Evolutionary conservation across 2,329 filamentous ascomycete species (phyloP), one percentile per base, ranked within the genome.

Genomic region (Metarhizium guizhouense): DNA sequence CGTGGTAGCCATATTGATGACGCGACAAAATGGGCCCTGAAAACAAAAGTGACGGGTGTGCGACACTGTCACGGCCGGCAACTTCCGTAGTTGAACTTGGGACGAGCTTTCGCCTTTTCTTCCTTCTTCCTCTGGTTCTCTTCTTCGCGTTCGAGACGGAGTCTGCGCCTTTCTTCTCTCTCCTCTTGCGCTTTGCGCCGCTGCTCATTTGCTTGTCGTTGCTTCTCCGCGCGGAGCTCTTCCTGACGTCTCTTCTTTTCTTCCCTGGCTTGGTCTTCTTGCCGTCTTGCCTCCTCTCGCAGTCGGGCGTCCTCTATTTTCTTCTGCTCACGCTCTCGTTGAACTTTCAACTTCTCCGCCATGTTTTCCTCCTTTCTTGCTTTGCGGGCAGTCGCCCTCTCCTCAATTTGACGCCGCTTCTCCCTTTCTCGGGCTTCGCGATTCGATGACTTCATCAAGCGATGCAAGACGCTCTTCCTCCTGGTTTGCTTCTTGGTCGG

Each of bases 371-470:
- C 55, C 48, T 51, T 56, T 14, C 53, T 43, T 2, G 47, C 51
- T 51, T 51, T 47, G 32, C 47, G 53, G 5, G 50, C 56, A 6
- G 55, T 56, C 6, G 52, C 57, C 52, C 57, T 64, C 38, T 62
- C 61, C 29, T 45, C 49, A 11, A 30, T 30, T 11, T 38, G 7
- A 6, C 40, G 55, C 43, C 18, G 34, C 54, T 53, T 49, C 36
- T 58, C 50, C 13, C 51, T 47, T 32, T 51, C 60, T 11, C 49
- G 57, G 4, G 57, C 30, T 6, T 65, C 59, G 38, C 56, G 56
- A 30, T 69, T 61, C 20, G 62, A 64, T 20, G 59, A 58, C 34
- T 63, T 57, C 49, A 70, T 58, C 13, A 60, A 47, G 4, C 57
- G 57, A 7, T 59, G 57, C 3, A 68, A 47, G 6, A 47, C 20